phyloP scores from a whole-genome alignment of 179 eudicot species.

The Silene noctiflora region DNA sequence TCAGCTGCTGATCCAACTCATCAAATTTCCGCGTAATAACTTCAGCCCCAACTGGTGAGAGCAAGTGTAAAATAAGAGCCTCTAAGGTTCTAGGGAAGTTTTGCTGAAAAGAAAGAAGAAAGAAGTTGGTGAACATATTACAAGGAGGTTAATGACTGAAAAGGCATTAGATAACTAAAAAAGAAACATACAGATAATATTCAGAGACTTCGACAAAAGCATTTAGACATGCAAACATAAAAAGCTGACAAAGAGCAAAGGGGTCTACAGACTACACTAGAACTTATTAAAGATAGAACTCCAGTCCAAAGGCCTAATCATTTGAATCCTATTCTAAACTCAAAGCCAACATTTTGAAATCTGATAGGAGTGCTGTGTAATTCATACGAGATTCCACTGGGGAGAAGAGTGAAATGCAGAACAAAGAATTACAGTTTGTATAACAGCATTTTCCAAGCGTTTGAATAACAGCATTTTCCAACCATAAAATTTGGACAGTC shows the following conservation, averaged over 20 bases:
- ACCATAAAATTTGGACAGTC: constrained; percentile 2
- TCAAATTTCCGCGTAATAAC: constrained; percentile 77
- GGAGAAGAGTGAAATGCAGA: neutral
- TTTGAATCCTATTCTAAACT: neutral
- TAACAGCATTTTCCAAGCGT: neutral
- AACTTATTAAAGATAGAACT: neutral
- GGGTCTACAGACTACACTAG: neutral
- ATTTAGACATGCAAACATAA: neutral
- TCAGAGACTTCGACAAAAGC: neutral
- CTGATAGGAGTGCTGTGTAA: neutral
- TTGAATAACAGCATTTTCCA: neutral
- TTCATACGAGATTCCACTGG: neutral
- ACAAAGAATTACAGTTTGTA: neutral
- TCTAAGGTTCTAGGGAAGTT: constrained; percentile 80
- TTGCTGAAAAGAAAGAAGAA: constrained; percentile 40
- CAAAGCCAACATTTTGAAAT: constrained; percentile 2
- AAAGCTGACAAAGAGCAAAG: neutral
- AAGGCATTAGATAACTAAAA: neutral
- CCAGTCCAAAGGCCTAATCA: neutral
- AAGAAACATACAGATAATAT: neutral
- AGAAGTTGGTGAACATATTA: neutral
- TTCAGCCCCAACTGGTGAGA: constrained; percentile 83
- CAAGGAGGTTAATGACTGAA: neutral
- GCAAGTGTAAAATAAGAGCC: constrained; percentile 67
- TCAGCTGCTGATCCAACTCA: constrained; percentile 59